Evolutionary conservation across 176 grass and related monocot genomes (phyloP).

Genomic region (Oryza meyeriana): DNA sequence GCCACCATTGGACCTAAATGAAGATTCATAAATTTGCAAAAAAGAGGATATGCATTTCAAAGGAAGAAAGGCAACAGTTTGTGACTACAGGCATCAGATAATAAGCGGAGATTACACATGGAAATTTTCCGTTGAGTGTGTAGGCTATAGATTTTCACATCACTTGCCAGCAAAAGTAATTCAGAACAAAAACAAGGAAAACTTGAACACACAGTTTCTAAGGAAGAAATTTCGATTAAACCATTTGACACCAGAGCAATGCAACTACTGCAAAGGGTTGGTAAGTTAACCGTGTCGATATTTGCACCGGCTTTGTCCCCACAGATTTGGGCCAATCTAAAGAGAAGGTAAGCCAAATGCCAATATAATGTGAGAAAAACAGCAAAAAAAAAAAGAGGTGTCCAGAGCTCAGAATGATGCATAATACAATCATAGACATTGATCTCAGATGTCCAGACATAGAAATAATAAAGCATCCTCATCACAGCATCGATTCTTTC

Average conservation of each 20-base stretch:
- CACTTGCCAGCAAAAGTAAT: slow-evolving; percentile 17
- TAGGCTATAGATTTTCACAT: slow-evolving; percentile 55
- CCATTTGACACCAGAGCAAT: slow-evolving; percentile 95
- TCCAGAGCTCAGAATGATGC: slow-evolving; percentile 42
- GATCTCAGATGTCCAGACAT: slow-evolving; percentile 86
- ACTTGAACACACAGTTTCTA: not conserved
- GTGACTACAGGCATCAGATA: slow-evolving; percentile 45
- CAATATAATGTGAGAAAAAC: not conserved
- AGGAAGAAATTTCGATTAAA: slow-evolving; percentile 44
- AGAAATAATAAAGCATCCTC: slow-evolving; percentile 52
- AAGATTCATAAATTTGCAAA: not conserved
- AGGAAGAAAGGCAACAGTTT: rapidly evolving
- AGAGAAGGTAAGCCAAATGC: slow-evolving; percentile 35
- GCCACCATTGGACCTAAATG: not conserved
- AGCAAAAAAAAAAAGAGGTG: not conserved
- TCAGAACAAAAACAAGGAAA: not conserved
- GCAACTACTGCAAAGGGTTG: slow-evolving; percentile 61
- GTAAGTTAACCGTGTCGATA: slow-evolving; percentile 73
- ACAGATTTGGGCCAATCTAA: slow-evolving; percentile 22
- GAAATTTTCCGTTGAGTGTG: slow-evolving; percentile 43
- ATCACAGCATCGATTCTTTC: slow-evolving; percentile 19
- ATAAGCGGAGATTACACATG: slow-evolving; percentile 62
- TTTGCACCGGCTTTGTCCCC: slow-evolving; percentile 43
- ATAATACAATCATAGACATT: slow-evolving; percentile 41
- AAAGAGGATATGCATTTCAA: not conserved